Conservation (phyloP, 169 alveolate species). For the Plasmodium sp. region DNA sequence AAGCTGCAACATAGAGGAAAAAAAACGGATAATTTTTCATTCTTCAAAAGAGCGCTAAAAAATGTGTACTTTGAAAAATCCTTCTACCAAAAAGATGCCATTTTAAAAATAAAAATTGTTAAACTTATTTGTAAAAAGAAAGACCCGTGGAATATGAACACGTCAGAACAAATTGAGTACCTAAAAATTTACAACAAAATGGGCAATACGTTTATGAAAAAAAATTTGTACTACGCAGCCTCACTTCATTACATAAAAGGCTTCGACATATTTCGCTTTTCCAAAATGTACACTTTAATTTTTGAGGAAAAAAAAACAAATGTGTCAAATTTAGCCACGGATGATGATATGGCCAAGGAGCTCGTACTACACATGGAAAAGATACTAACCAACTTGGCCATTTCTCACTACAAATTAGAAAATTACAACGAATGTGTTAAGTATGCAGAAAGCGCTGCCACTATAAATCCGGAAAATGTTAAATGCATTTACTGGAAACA, state of each 20-base stretch:
- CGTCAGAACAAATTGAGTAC: constrained; percentile 63
- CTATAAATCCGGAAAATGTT: constrained; percentile 57
- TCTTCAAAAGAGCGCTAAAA: constrained; percentile 12
- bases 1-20: not conserved
- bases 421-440: constrained; percentile 51
- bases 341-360: not conserved
- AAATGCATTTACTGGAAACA: constrained; percentile 72
- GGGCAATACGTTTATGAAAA: constrained; percentile 55
- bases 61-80: constrained; percentile 58
- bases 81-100: constrained; percentile 53
- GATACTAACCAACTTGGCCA: constrained; percentile 61
- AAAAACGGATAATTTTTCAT: not conserved
- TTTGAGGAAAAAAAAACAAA: constrained; percentile 67
- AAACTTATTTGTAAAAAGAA: constrained; percentile 73
- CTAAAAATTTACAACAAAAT: constrained; percentile 50
- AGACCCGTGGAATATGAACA: constrained; percentile 74
- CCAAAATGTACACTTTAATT: constrained; percentile 42
- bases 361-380: constrained; percentile 10
- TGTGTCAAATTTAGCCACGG: not conserved
- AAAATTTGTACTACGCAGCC: constrained; percentile 49
- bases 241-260: constrained; percentile 69
- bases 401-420: constrained; percentile 43
- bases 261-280: constrained; percentile 53
- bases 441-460: constrained; percentile 52
- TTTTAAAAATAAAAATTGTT: constrained; percentile 61